Evolutionary conservation across 129 eudicot genomes (phyloP), one percentile per base, ranked within the genome.

Genomic region (Rutidosis leptorrhynchoides): DNA sequence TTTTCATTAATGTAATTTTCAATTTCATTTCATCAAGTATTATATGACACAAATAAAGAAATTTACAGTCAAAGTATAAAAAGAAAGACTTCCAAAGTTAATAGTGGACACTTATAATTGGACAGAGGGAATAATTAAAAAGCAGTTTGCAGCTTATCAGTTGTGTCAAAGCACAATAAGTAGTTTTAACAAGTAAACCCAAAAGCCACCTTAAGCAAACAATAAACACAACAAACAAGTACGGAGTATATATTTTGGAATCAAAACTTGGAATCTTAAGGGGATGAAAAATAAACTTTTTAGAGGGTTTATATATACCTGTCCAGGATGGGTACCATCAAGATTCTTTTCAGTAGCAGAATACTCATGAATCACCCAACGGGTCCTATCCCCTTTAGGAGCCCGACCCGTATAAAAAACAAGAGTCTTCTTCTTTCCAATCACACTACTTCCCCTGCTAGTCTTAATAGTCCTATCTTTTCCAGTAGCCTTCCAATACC

Each of bases 401-500:
- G 97, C 97, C 42, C 97, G 84, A 11, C 97, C 97, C 7, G 73
- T 82, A 64, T 90, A 78, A 67, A 86, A 90, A 5, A 90, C 97
- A 25, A 90, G 78, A 15, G 95, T 86, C 82, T 84, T 90, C 75
- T 90, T 90, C 87, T 73, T 86, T 27, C 97, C 97, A 23, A 90
- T 86, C 43, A 79, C 74, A 27, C 62, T 74, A 35, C 60, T 79
- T 45, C 90, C 89, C 63, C 72, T 86, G 3, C 82, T 69, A 8
- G 91, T 51, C 52, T 79, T 78, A 1, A 90, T 90, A 59, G 70
- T 69, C 57, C 97, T 64, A 52, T 90, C 97, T 67, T 82, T 86
- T 65, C 97, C 97, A 2, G 97, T 90, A 10, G 97, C 97, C 61
- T 90, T 90, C 97, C 97, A 90, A 77, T 84, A 90, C 43, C 97